A percentile compares a stretch with the other conserved stretches of the same genome.
phyloP scores from a whole-genome alignment of 345 rosid genomes.

The Alliaria petiolata region DNA sequence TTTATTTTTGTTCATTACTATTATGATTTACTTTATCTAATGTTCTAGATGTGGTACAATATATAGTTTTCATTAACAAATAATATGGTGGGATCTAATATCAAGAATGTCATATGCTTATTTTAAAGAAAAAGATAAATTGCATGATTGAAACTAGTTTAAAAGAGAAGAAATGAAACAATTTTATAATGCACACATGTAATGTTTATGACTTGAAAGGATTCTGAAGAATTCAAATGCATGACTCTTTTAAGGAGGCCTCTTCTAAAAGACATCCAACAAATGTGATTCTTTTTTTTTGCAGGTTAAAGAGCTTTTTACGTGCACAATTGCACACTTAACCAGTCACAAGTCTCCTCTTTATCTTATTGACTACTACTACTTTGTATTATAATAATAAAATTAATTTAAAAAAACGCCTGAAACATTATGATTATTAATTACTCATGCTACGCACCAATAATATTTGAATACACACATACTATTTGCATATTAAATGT shows the following conservation, averaged over 20 bases:
- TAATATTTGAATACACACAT: background rate
- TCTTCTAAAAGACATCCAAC: constrained; percentile 25
- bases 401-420: constrained; percentile 1
- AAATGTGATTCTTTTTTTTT: constrained; percentile 10
- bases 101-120: background rate
- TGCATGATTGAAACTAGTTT: background rate
- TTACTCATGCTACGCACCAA: constrained; percentile 20
- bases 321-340: constrained; percentile 18
- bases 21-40: background rate
- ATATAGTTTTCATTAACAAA: constrained; percentile 15
- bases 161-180: background rate
- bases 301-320: constrained; percentile 25
- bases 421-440: constrained; percentile 20
- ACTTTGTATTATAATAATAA: constrained; percentile 7
- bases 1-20: no score
- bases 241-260: constrained; percentile 30
- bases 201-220: constrained; percentile 1
- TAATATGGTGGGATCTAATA: constrained; percentile 16
- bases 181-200: constrained; percentile 23
- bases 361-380: constrained; percentile 6
- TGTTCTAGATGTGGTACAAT: constrained; percentile 17
- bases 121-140: background rate
- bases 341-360: background rate
- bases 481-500: background rate
- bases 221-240: constrained; percentile 5